These are phyloP conservation scores for Sordaria brevicollis DNA, from an alignment of 495 filamentous ascomycete genomes.

Conservation along the genomic window DNA sequence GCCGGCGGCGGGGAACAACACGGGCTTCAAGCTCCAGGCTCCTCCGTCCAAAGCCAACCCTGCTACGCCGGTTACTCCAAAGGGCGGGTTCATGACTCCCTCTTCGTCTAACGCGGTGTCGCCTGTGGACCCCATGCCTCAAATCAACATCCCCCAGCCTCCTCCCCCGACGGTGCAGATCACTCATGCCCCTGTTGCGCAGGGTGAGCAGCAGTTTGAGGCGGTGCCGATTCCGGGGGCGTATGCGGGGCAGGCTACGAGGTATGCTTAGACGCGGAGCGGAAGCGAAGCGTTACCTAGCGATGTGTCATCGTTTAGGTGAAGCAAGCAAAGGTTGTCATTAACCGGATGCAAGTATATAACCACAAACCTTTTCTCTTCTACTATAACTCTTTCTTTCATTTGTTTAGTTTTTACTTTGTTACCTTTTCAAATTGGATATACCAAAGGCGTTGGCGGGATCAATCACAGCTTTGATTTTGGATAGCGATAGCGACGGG, in stretches of 20 bases:
- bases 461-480: conserved; percentile 1
- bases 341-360: not conserved
- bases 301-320: conserved; percentile 10
- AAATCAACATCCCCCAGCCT: conserved; percentile 12
- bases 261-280: conserved; percentile 28
- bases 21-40: conserved; percentile 71
- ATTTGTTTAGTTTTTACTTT: conserved; percentile 13
- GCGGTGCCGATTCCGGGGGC: conserved; percentile 58
- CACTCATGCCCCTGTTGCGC: conserved; percentile 42
- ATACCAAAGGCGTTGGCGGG: conserved; percentile 20
- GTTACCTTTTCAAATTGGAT: conserved; percentile 6
- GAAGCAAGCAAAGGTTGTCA: not conserved
- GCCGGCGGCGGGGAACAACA: conserved; percentile 23
- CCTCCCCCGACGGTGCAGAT: conserved; percentile 12
- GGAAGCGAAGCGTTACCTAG: too few relatives aligned
- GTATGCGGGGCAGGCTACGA: conserved; percentile 37
- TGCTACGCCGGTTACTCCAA: conserved; percentile 64
- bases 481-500: not conserved
- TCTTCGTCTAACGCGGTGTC: conserved; percentile 7
- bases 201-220: conserved; percentile 56
- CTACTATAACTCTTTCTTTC: conserved; percentile 16
- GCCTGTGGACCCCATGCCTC: not conserved
- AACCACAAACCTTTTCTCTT: conserved; percentile 3
- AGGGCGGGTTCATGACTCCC: conserved; percentile 42
- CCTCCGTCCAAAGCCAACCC: conserved; percentile 68